These are phyloP conservation scores for Cercospora zeina DNA, from an alignment of 2,329 filamentous ascomycete genomes.

Conservation along the genomic window DNA sequence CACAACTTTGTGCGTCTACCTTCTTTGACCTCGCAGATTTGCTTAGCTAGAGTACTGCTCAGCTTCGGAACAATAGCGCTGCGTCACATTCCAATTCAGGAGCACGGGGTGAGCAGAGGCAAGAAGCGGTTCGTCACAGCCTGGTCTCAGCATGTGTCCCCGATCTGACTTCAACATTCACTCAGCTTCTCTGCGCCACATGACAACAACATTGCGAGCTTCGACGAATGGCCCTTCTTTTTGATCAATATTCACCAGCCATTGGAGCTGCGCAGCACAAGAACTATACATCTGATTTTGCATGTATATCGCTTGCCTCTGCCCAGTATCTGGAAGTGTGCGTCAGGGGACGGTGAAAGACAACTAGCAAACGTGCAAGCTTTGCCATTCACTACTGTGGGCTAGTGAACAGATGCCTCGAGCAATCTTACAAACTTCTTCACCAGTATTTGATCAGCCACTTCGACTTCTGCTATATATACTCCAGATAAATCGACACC, in stretches of 20 bases:
- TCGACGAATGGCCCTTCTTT: too few species aligned
- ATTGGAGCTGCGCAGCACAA: neutral
- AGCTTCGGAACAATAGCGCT: too few species aligned
- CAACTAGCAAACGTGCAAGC: neutral
- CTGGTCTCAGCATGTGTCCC: neutral
- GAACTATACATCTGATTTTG: neutral
- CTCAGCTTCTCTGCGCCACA: neutral
- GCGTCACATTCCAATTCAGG: too few species aligned
- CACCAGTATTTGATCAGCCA: neutral
- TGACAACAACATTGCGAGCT: neutral
- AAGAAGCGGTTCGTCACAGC: neutral
- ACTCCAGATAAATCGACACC: neutral
- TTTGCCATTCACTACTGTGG: constrained; percentile 3
- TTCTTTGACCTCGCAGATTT: too few species aligned
- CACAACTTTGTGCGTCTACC: too few species aligned
- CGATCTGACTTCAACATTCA: neutral
- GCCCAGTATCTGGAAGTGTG: neutral
- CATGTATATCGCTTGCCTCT: neutral
- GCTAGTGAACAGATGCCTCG: neutral
- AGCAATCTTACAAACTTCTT: neutral
- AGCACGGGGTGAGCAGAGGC: neutral
- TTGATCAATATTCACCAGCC: too few species aligned
- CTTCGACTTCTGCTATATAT: neutral
- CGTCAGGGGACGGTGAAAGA: neutral
- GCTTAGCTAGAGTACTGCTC: too few species aligned